Evolutionary conservation across 2,329 filamentous ascomycete species (phyloP).

Genomic region (Clonostachys rosea): DNA sequence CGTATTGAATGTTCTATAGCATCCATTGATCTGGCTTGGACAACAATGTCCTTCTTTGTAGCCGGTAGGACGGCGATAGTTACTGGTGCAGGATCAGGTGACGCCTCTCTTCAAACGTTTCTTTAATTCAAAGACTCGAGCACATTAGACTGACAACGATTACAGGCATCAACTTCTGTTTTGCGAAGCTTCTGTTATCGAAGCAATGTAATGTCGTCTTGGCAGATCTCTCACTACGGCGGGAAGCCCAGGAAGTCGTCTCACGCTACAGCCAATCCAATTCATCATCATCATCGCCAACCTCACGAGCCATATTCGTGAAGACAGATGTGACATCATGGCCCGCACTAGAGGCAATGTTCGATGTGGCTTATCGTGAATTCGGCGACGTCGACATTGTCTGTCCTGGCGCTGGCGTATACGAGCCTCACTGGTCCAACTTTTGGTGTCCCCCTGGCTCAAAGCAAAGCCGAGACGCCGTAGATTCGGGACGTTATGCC

Average conservation of each 20-base stretch:
- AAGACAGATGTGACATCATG: constrained; percentile 38
- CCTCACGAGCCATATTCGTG: constrained; percentile 30
- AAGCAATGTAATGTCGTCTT: constrained; percentile 37
- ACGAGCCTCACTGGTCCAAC: constrained; percentile 35
- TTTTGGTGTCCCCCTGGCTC: constrained; percentile 36
- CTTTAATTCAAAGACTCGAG: neutral
- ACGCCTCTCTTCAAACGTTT: neutral
- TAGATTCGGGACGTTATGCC: constrained; percentile 20
- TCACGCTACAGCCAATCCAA: constrained; percentile 14
- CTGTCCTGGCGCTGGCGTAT: constrained; percentile 40
- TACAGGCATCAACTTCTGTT: constrained; percentile 35
- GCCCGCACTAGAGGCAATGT: constrained; percentile 26
- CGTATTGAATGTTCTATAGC: too few relatives aligned
- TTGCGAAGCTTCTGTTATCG: constrained; percentile 33
- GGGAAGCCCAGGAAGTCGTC: constrained; percentile 30
- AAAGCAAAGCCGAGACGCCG: constrained; percentile 18
- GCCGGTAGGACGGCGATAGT: constrained; percentile 17
- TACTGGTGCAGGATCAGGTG: constrained; percentile 18
- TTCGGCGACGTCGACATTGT: constrained; percentile 35
- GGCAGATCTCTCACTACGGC: constrained; percentile 34
- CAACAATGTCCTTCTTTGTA: constrained; percentile 8
- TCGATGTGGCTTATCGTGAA: constrained; percentile 20
- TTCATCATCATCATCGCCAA: constrained; percentile 14
- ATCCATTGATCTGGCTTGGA: too few relatives aligned
- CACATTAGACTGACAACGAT: neutral